Evolutionary conservation across 2,329 filamentous ascomycete species (phyloP), one percentile per base, ranked within the genome.

Genomic region (Pestalotiopsis sp.): DNA sequence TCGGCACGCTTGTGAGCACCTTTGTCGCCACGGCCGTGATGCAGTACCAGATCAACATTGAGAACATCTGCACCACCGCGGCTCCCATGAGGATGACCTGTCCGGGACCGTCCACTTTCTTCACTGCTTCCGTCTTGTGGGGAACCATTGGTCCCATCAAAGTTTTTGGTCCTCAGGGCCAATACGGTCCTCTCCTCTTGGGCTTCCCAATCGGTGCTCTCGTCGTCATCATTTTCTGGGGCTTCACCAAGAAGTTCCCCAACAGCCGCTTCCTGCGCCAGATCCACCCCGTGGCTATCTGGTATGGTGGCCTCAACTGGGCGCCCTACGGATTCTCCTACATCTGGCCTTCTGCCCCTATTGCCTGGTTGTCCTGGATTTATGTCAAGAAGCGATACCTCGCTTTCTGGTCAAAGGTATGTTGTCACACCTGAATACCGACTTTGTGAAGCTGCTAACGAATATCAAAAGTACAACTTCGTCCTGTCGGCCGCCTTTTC

Each of bases 81-180:
- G 72, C 73, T 14, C 65, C 65, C 17, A 57, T 59, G 65, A 41
- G 65, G 20, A 31, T 67, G 27, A 62, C 59, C 23, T 67, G 65
- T 27, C 65, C 65, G 9, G 65, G 65, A 57, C 25, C 65, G 4
- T n/a, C 38, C 20, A 67, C 65, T 12, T 67, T 67, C 41, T 67
- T 88, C 76, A 88, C 86, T 0, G 85, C 86, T 1, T 84, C 85
- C 0, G 82, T 88, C 0, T 79, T 88, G 3, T 88, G 86, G 85
- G 86, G 86, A 27, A 86, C 84, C 1, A 82, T 88, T 49, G 85
- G 86, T 78, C 69, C 65, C 14, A 67, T 59, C 45, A 84, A 83
- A 74, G 81, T 87, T 38, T 88, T 85, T 70, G 85, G 86, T 3
- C 76, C 77, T 23, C 75, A 65, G n/a, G 64, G 64, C 39, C 64